Evolutionary conservation across 768 basidiomycete species (phyloP), one percentile per base, ranked within the genome.

Genomic region (Pleurotus sapidus): DNA sequence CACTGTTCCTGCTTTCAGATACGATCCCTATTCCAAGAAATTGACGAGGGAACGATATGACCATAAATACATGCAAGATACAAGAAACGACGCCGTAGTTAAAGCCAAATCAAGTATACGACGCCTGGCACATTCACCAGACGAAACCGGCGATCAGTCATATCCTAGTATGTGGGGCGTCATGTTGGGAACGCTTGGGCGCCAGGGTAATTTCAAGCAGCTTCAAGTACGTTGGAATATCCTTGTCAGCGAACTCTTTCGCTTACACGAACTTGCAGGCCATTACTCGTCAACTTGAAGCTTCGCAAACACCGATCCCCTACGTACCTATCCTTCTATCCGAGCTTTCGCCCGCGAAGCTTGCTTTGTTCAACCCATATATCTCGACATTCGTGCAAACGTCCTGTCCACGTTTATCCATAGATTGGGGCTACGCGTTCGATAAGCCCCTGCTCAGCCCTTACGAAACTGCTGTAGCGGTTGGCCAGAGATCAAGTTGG

Each of bases 381-480:
- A 81, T 98, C 62, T 87, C 91, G 2, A 86, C 91, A 0, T 98
- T 98, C 69, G 84, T 98, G 15, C 97, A 98, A 68, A 99, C 97
- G 1, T 93, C 95, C 0, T 98, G 97, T 70, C 97, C 97, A 3
- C 86, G 97, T 23, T 75, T 99, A 54, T 95, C 93, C 15, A 98
- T 98, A 57, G 97, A 99, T 67, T 99, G 97, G 97, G 97, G 97
- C 3, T 95, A 95, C 66, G 97, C 96, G 1, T 99, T 99, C 73
- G 78, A 88, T 55, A 77, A 82, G 18, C 97, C 97, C 2, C 75
- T 98, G 49, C 73, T 99, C 37, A 95, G 88, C 64, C 95, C 96
- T 1, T 99, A 98, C 67, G 97, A 98, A 71, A 88, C 91, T 0
- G 84, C 88, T 4, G 91, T 98, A 1, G 94, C 88, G 9, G 77